Conservation (phyloP, 352 stramenopile species). For the Plasmopara viticola region DNA sequence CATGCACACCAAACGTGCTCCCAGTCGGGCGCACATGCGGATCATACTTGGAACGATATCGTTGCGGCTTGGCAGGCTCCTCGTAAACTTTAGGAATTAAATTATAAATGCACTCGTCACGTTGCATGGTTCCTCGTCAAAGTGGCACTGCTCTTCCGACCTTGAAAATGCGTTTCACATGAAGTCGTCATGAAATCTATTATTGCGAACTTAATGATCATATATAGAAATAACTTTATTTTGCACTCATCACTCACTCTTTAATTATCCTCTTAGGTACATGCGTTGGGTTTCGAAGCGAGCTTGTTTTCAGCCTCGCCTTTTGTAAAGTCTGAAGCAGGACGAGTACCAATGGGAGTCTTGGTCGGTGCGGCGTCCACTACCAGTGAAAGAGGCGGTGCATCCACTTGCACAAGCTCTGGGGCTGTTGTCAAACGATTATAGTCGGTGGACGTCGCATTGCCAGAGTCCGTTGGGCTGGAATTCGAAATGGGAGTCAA, state of each 20-base stretch:
- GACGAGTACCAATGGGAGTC: constrained; percentile 1
- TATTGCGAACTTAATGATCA: not conserved
- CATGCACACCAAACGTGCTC: constrained; percentile 82
- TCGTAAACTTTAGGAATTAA: constrained; percentile 75
- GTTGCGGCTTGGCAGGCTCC: constrained; percentile 65
- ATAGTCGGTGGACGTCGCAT: not conserved
- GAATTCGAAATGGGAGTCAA: no score
- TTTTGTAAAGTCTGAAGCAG: constrained; percentile 11
- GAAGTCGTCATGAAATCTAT: constrained; percentile 7
- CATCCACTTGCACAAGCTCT: constrained; percentile 4
- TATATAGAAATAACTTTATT: no score
- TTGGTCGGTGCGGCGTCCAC: constrained; percentile 12
- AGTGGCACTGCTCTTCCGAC: no score
- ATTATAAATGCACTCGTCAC: constrained; percentile 90
- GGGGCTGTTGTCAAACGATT: not conserved
- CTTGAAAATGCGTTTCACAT: constrained; percentile 3
- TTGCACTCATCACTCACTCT: no score
- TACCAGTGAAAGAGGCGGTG: constrained; percentile 10
- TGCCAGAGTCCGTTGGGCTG: not conserved
- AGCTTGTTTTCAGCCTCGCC: not conserved
- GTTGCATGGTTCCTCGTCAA: constrained; percentile 36
- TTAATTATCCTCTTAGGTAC: no score
- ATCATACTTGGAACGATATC: constrained; percentile 87
- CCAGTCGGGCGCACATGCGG: constrained; percentile 72
- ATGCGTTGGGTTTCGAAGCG: constrained; percentile 13